Percentiles rank a stretch among this genome's conserved stretches.
Conservation (phyloP, 83 land plant genomes). For the Diphasiastrum complanatum region DNA sequence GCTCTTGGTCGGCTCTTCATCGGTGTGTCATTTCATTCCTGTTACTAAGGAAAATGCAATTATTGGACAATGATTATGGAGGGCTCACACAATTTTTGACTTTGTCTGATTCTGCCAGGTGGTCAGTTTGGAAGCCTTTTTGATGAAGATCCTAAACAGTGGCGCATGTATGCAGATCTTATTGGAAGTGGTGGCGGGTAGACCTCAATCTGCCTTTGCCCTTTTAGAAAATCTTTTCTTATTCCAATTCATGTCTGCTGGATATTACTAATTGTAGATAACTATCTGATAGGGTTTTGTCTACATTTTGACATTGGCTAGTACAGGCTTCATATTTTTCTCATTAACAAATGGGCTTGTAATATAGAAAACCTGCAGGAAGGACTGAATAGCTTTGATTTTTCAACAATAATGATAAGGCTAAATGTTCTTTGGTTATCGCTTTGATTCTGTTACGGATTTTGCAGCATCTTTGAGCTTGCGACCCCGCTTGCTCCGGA, state of each 20-base stretch:
- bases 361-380: not conserved
- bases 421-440: not conserved
- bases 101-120: slow-evolving; percentile 44
- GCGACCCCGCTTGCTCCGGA: slow-evolving; percentile 70
- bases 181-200: slow-evolving; percentile 97
- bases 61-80: not conserved
- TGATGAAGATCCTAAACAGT: slow-evolving; percentile 98
- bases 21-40: slow-evolving; percentile 40
- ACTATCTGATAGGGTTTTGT: no score
- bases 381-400: no score
- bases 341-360: not conserved
- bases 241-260: not conserved
- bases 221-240: not conserved
- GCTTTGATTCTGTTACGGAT: not conserved
- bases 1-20: slow-evolving; percentile 90
- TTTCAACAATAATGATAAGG: no score
- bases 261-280: slow-evolving; percentile 3
- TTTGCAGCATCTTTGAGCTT: slow-evolving; percentile 94
- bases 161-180: slow-evolving; percentile 99
- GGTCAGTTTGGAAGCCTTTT: slow-evolving; percentile 91
- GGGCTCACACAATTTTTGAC: slow-evolving; percentile 3
- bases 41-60: not conserved
- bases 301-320: no score
- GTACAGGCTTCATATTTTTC: no score
- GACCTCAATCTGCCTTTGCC: not conserved